Conservation (phyloP, 768 basidiomycete genomes). For the Mycena chlorophos region DNA sequence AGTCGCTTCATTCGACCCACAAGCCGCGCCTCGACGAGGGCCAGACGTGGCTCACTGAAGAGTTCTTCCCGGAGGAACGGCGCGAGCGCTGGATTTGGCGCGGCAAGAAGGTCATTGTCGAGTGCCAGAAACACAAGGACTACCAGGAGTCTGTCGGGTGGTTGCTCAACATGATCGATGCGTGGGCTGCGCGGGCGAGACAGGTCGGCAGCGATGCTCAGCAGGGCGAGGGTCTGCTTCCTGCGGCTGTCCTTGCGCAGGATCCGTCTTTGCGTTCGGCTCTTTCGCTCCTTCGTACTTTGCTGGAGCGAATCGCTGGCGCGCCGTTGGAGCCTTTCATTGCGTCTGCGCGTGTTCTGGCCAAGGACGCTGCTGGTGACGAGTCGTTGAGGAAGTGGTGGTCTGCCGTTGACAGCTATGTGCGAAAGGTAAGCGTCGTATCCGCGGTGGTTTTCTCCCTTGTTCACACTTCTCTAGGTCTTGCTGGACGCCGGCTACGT, state of each 20-base stretch:
- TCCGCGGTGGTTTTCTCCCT: not conserved
- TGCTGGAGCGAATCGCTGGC: conserved; percentile 92
- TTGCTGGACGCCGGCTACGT: conserved; percentile 85
- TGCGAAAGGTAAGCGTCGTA: conserved; percentile 55
- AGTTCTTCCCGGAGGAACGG: conserved; percentile 78
- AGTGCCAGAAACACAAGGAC: conserved; percentile 89
- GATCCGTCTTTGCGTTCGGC: conserved; percentile 55
- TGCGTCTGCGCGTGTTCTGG: conserved; percentile 69
- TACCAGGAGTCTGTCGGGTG: conserved; percentile 83
- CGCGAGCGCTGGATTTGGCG: conserved; percentile 93
- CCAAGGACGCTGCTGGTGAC: conserved; percentile 74
- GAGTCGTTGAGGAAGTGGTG: conserved; percentile 77
- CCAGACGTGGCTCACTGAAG: conserved; percentile 53
- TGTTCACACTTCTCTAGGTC: conserved; percentile 37
- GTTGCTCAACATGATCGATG: conserved; percentile 62
- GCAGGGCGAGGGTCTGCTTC: conserved; percentile 27
- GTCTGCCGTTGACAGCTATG: conserved; percentile 55
- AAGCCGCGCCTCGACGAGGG: conserved; percentile 53
- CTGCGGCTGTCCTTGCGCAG: conserved; percentile 58
- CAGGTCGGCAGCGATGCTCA: conserved; percentile 39
- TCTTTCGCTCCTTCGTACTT: conserved; percentile 44
- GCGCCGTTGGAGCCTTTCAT: conserved; percentile 64
- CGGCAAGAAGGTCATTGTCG: conserved; percentile 89
- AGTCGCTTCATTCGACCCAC: conserved; percentile 64
- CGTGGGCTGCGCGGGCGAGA: conserved; percentile 48